Conservation (phyloP, 352 stramenopile species). For the Globisporangium cederbergense region DNA sequence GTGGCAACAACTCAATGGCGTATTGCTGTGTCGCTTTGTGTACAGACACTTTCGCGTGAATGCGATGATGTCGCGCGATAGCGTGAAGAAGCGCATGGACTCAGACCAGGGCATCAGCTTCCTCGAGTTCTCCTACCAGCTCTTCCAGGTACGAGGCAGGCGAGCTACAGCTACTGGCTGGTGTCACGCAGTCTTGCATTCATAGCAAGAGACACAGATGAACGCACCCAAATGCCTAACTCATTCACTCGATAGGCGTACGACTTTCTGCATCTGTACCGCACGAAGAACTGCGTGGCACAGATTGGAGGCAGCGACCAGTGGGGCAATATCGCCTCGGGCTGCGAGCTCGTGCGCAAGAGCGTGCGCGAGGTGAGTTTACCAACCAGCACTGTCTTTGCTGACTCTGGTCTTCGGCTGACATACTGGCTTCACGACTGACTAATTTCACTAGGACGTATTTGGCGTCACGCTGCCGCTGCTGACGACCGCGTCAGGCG, state of each 20-base stretch:
- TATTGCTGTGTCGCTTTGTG: background rate
- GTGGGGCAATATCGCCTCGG: conserved; percentile 99
- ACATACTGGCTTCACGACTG: background rate
- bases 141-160: conserved; percentile 84
- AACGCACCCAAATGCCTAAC: background rate
- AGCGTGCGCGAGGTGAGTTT: conserved; percentile 56
- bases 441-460: conserved; percentile 45
- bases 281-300: conserved; percentile 87
- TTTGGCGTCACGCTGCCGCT: conserved; percentile 96
- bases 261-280: conserved; percentile 97
- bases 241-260: conserved; percentile 80
- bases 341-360: conserved; percentile 95
- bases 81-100: conserved; percentile 95
- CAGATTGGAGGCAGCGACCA: conserved; percentile 99
- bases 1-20: background rate
- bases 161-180: background rate
- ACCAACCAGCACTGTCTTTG: background rate
- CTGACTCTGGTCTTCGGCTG: conserved; percentile 19
- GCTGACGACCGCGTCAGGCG: conserved; percentile 95
- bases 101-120: conserved; percentile 96
- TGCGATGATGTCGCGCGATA: conserved; percentile 98
- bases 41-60: conserved; percentile 95
- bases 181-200: background rate
- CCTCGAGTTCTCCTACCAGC: conserved; percentile 99
- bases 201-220: background rate